These are phyloP conservation scores for Echeveria elegans DNA, from an alignment of 164 flowering plant species.

Conservation along the genomic window DNA sequence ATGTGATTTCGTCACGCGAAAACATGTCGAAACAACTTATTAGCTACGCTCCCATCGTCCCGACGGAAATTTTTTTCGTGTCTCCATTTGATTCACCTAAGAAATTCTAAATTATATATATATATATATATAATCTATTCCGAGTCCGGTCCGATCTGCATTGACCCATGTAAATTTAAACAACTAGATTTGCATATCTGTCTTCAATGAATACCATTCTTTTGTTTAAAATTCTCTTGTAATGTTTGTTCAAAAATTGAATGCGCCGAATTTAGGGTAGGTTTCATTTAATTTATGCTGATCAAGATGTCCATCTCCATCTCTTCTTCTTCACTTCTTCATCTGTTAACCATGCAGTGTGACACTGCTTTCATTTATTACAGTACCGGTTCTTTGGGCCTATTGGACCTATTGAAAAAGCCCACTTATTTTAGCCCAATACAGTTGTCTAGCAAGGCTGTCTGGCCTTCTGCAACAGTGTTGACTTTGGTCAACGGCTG, in stretches of 20 bases:
- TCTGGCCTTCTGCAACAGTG: background rate
- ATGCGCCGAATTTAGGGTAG: background rate
- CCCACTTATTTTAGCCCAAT: background rate
- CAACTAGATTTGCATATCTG: background rate
- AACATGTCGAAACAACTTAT: background rate
- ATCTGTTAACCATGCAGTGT: background rate
- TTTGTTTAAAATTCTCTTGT: background rate
- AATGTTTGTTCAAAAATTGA: background rate
- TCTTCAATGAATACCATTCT: background rate
- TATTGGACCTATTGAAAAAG: background rate
- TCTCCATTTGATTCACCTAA: too few relatives aligned
- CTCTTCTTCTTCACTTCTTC: background rate
- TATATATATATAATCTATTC: too few relatives aligned
- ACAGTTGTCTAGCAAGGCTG: background rate
- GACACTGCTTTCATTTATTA: background rate
- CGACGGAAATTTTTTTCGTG: too few relatives aligned
- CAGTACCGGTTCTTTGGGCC: background rate
- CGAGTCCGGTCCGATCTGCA: background rate
- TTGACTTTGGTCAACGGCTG: background rate
- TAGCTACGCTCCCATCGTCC: too few relatives aligned
- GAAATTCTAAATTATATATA: too few relatives aligned
- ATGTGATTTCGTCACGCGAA: background rate
- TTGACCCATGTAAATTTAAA: background rate
- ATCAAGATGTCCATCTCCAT: background rate
- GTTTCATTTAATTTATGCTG: background rate